These are phyloP conservation scores for Aegilops sharonensis DNA, from an alignment of 176 grass and related monocot genomes.

Conservation along the genomic window DNA sequence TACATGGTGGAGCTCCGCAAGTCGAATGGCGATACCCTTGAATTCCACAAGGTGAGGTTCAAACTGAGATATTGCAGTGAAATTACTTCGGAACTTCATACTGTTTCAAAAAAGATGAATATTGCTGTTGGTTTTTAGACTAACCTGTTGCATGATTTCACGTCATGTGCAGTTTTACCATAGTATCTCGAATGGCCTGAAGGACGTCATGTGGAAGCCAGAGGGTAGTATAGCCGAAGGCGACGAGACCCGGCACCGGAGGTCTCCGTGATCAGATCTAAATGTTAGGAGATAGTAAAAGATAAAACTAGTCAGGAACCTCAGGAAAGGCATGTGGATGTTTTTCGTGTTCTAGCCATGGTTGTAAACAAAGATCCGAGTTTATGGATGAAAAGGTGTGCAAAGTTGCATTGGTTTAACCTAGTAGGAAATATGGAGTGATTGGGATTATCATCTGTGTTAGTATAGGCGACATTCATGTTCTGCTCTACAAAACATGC, in stretches of 20 bases:
- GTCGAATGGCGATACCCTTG: conserved; percentile 85
- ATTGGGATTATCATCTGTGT: no score
- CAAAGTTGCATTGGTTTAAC: no score
- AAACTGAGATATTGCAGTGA: neutral
- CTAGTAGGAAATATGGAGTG: no score
- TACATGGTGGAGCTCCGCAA: conserved; percentile 95
- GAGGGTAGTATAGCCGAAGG: conserved; percentile 43
- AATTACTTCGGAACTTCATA: neutral
- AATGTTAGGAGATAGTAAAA: conserved; percentile 27
- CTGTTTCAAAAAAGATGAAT: neutral
- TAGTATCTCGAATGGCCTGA: conserved; percentile 69
- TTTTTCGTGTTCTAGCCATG: neutral
- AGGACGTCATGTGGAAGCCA: conserved; percentile 88
- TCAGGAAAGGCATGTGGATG: neutral
- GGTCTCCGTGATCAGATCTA: neutral
- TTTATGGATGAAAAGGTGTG: conserved; percentile 25
- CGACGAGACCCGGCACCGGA: neutral
- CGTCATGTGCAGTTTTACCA: conserved; percentile 62
- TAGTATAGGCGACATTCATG: no score
- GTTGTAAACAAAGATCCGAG: neutral
- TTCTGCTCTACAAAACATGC: no score
- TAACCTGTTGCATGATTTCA: neutral
- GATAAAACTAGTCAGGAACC: conserved; percentile 14
- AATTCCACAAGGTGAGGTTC: conserved; percentile 76
- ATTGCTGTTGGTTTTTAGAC: neutral